A percentile compares a stretch with the other conserved stretches of the same genome.
Evolutionary conservation across 768 basidiomycete genomes (phyloP).

Genomic region (Pulveroboletus sp.): DNA sequence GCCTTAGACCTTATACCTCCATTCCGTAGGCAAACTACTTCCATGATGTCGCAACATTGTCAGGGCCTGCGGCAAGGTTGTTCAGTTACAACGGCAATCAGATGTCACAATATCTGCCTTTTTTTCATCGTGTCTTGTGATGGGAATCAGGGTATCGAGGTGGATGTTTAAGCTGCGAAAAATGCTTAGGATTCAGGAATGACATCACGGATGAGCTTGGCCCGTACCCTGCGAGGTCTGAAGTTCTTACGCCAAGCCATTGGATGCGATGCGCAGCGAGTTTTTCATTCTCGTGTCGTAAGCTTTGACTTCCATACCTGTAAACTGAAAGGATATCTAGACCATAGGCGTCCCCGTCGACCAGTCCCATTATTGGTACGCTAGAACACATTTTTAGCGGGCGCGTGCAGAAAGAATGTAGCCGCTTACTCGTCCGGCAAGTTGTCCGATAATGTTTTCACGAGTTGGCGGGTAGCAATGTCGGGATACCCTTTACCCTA

Average conservation of each 20-base stretch:
- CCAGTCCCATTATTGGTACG: constrained; percentile 71
- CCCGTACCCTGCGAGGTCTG: constrained; percentile 62
- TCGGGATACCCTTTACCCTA: constrained; percentile 99
- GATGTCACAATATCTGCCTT: constrained; percentile 47
- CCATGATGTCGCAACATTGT: constrained; percentile 52
- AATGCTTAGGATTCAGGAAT: background rate
- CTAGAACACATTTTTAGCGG: constrained; percentile 41
- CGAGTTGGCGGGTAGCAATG: constrained; percentile 82
- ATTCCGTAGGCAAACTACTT: constrained; percentile 48
- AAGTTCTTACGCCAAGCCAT: constrained; percentile 79
- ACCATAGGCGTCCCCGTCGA: constrained; percentile 92
- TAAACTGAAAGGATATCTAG: constrained; percentile 90
- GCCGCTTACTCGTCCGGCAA: constrained; percentile 56
- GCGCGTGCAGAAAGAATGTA: background rate
- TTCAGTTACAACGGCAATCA: background rate
- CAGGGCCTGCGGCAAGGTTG: constrained; percentile 49
- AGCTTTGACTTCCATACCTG: constrained; percentile 68
- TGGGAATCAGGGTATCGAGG: constrained; percentile 60
- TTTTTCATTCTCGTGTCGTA: constrained; percentile 68
- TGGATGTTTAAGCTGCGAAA: constrained; percentile 55
- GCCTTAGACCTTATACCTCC: constrained; percentile 52
- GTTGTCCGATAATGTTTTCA: constrained; percentile 66
- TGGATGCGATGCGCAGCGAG: constrained; percentile 66
- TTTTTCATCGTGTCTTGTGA: constrained; percentile 68
- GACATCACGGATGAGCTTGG: background rate